A percentile compares a stretch with the other conserved stretches of the same genome.
phyloP scores from a whole-genome alignment of 495 filamentous ascomycete genomes.

The Xylaria bambusicola region DNA sequence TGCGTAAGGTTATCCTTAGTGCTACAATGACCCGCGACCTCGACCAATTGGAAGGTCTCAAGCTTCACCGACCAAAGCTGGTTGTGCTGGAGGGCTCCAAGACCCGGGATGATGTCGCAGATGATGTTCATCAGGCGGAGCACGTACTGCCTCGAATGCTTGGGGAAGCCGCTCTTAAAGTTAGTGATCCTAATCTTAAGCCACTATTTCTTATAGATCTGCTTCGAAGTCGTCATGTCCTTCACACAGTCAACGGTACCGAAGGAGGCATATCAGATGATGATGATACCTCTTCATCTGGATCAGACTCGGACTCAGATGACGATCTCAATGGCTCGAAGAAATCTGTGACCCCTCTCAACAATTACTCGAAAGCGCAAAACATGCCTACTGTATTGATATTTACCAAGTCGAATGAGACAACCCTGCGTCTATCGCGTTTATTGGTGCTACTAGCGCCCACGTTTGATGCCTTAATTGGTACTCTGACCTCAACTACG shows the following conservation, averaged over 20 bases:
- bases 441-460: conserved; percentile 73
- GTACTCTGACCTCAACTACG: conserved; percentile 74
- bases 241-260: conserved; percentile 16
- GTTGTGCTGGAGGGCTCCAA: conserved; percentile 65
- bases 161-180: conserved; percentile 70
- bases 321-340: conserved; percentile 12
- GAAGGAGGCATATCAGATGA: conserved; percentile 7
- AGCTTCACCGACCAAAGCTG: conserved; percentile 71
- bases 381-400: conserved; percentile 62
- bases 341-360: conserved; percentile 9
- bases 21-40: conserved; percentile 93
- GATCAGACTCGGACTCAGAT: conserved; percentile 29
- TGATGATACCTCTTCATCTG: conserved; percentile 36
- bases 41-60: conserved; percentile 72
- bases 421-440: conserved; percentile 74
- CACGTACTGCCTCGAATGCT: conserved; percentile 69
- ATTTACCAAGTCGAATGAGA: conserved; percentile 87
- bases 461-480: conserved; percentile 54
- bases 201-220: conserved; percentile 76
- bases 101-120: conserved; percentile 27
- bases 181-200: conserved; percentile 76
- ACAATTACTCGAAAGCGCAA: background rate
- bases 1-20: conserved; percentile 78
- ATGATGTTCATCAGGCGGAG: conserved; percentile 28
- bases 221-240: conserved; percentile 47